A percentile compares a stretch with the other conserved stretches of the same genome.
Conservation (phyloP, 2,329 filamentous ascomycete genomes). For the Trichophyton schoenleinii region DNA sequence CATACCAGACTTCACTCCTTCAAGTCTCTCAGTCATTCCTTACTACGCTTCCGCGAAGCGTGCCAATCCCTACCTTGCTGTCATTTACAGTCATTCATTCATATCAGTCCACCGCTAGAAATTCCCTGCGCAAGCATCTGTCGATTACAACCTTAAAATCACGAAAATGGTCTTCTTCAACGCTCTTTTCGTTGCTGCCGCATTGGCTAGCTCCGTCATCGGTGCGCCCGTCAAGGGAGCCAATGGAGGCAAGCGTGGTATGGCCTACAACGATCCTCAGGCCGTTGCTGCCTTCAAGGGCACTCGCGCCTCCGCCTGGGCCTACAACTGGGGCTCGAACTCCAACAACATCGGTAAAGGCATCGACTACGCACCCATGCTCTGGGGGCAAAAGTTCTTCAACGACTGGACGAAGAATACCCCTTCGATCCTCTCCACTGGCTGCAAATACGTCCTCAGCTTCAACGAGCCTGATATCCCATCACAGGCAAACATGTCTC, state of each 20-base stretch:
- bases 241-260: constrained; percentile 22
- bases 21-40: constrained; percentile 20
- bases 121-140: neutral
- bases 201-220: constrained; percentile 25
- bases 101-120: neutral
- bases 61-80: constrained; percentile 11
- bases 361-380: constrained; percentile 35
- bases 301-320: constrained; percentile 27
- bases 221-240: constrained; percentile 20
- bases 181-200: constrained; percentile 21
- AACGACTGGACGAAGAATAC: constrained; percentile 24
- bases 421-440: constrained; percentile 23
- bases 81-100: constrained; percentile 11
- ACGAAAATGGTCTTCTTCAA: constrained; percentile 27
- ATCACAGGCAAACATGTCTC: constrained; percentile 28
- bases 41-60: constrained; percentile 17
- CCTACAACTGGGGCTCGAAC: constrained; percentile 34
- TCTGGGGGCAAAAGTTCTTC: constrained; percentile 32
- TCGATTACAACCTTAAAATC: neutral
- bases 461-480: constrained; percentile 38
- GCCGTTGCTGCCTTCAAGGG: constrained; percentile 23
- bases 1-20: constrained; percentile 12
- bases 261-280: constrained; percentile 31
- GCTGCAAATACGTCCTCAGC: constrained; percentile 28
- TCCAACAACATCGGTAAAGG: constrained; percentile 21